phyloP scores from a whole-genome alignment of 345 rosid species.

The Hibiscus mutabilis region DNA sequence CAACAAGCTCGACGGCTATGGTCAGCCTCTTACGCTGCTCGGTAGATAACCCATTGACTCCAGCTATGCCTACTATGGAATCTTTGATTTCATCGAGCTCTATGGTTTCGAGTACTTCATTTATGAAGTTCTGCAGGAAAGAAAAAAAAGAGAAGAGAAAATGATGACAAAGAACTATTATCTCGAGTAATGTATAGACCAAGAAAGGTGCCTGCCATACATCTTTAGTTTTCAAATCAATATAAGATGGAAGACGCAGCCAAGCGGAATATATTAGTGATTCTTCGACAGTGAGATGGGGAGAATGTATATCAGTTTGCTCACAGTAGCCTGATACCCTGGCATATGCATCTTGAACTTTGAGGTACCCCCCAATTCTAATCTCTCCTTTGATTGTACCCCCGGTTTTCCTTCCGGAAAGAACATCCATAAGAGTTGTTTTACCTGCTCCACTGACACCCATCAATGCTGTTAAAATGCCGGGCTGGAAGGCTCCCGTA shows the following conservation, averaged over 20 bases:
- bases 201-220: slow-evolving; percentile 18
- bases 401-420: slow-evolving; percentile 74
- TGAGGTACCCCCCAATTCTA: slow-evolving; percentile 52
- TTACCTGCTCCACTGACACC: slow-evolving; percentile 92
- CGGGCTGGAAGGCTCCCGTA: slow-evolving; percentile 65
- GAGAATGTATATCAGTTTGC: slow-evolving; percentile 74
- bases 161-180: background rate
- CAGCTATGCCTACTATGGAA: slow-evolving; percentile 38
- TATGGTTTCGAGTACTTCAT: slow-evolving; percentile 37
- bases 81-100: slow-evolving; percentile 41
- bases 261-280: slow-evolving; percentile 35
- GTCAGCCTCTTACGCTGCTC: slow-evolving; percentile 50
- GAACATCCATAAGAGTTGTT: slow-evolving; percentile 82
- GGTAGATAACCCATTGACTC: slow-evolving; percentile 36
- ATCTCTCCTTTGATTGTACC: slow-evolving; percentile 71
- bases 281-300: slow-evolving; percentile 67
- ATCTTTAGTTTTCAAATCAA: slow-evolving; percentile 42
- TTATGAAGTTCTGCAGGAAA: slow-evolving; percentile 27
- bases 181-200: background rate
- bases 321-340: slow-evolving; percentile 89
- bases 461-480: slow-evolving; percentile 76
- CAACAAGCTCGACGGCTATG: slow-evolving; percentile 46
- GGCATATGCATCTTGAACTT: slow-evolving; percentile 68
- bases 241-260: slow-evolving; percentile 61
- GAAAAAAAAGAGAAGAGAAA: background rate